Evolutionary conservation across 2,329 filamentous ascomycete species (phyloP).

Genomic region (Neonectria punicea): DNA sequence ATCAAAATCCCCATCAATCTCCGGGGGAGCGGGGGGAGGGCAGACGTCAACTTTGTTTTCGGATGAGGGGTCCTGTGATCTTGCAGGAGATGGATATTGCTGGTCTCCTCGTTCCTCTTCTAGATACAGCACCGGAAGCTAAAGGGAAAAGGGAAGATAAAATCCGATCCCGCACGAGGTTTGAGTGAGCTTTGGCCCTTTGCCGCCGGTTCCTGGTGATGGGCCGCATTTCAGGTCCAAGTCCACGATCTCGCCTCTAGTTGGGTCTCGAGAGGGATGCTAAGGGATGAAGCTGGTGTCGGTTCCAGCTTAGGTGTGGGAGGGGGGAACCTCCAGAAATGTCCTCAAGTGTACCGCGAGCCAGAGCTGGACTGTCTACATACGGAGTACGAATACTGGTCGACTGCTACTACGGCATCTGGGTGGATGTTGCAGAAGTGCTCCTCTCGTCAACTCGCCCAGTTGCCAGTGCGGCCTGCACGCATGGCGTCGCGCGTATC

Average conservation of each 20-base stretch:
- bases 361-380: not conserved
- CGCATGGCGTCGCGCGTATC: conserved; percentile 15
- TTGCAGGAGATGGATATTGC: not conserved
- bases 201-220: conserved; percentile 23
- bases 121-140: not conserved
- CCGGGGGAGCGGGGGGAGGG: conserved; percentile 4
- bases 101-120: not conserved
- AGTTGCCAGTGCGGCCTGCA: conserved; percentile 11
- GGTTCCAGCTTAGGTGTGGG: not conserved
- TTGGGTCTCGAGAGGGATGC: not conserved
- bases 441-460: not conserved
- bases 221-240: conserved; percentile 19
- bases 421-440: conserved; percentile 19
- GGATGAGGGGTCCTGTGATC: conserved; percentile 7
- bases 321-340: not conserved
- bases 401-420: conserved; percentile 12
- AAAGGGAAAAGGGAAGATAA: not conserved
- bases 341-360: not conserved
- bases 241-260: conserved; percentile 8
- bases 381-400: not conserved
- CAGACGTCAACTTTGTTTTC: conserved; percentile 6
- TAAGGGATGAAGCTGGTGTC: conserved; percentile 10
- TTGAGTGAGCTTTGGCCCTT: not conserved
- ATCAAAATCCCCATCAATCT: conserved; percentile 15
- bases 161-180: not conserved